Percentiles rank a stretch among this genome's conserved stretches.
phyloP scores from a whole-genome alignment of 768 basidiomycete species.

The Hygrocybe coccinea region DNA sequence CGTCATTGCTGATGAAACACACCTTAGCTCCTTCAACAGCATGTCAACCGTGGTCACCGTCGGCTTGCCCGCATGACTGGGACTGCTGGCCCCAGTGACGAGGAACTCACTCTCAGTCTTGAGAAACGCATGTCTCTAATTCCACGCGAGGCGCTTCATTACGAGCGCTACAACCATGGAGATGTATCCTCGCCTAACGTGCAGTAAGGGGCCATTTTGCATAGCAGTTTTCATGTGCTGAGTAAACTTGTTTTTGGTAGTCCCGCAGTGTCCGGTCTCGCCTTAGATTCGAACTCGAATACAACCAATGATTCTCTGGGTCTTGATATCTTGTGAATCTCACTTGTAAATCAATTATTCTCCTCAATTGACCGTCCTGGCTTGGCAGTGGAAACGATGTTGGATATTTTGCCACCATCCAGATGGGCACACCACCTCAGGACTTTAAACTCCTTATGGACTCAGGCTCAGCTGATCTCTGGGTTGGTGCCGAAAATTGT shows the following conservation, averaged over 20 bases:
- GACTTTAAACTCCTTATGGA: conserved; percentile 62
- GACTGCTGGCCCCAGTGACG: conserved; percentile 44
- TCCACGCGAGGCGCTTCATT: conserved; percentile 27
- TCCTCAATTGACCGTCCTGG: conserved; percentile 1
- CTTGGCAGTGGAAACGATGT: conserved; percentile 38
- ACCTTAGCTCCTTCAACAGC: conserved; percentile 59
- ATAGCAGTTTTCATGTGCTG: neutral
- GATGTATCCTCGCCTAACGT: neutral
- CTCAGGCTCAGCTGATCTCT: conserved; percentile 64
- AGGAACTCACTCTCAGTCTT: conserved; percentile 43
- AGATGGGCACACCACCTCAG: conserved; percentile 62
- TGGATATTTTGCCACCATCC: conserved; percentile 52
- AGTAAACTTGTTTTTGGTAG: neutral
- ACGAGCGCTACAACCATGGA: conserved; percentile 35
- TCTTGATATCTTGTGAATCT: conserved; percentile 61
- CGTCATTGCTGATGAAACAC: neutral
- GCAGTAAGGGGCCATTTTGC: too few species aligned
- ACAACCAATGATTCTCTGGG: conserved; percentile 53
- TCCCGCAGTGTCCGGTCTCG: neutral
- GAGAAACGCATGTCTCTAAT: conserved; percentile 44
- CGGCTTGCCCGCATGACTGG: conserved; percentile 70
- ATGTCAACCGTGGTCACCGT: conserved; percentile 58
- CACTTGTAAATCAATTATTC: neutral
- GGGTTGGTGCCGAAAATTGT: conserved; percentile 58
- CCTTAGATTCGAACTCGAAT: conserved; percentile 21